These are phyloP conservation scores for Tuctoria greenei DNA, from an alignment of 176 grass and related monocot genomes.

Conservation along the genomic window DNA sequence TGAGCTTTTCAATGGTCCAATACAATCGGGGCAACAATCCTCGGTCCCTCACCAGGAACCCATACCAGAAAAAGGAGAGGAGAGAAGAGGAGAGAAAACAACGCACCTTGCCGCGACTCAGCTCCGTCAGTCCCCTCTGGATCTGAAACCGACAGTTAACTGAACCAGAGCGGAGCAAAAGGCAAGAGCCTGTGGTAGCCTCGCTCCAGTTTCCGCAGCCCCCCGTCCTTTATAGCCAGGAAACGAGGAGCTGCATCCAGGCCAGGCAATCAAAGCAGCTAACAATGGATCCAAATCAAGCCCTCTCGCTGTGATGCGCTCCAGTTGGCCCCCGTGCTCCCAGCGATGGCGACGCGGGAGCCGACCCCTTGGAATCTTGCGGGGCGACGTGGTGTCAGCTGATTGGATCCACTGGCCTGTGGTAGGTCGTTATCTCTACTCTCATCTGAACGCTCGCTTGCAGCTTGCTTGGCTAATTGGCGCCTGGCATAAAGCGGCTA, in stretches of 20 bases:
- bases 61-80: not conserved
- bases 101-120: slow-evolving; percentile 17
- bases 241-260: slow-evolving; percentile 36
- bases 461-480: not conserved
- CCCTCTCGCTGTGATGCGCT: slow-evolving; percentile 21
- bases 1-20: not conserved
- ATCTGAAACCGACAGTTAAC: slow-evolving; percentile 14
- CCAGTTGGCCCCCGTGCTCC: not conserved
- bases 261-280: not conserved
- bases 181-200: slow-evolving; percentile 27
- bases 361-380: slow-evolving; percentile 27
- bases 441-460: not conserved
- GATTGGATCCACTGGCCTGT: slow-evolving; percentile 3
- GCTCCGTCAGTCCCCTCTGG: not conserved
- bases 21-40: slow-evolving; percentile 5
- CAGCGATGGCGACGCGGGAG: slow-evolving; percentile 20
- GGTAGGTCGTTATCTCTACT: not conserved
- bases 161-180: not conserved
- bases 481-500: not conserved
- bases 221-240: slow-evolving; percentile 37
- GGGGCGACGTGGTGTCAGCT: slow-evolving; percentile 16
- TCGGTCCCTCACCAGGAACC: slow-evolving; percentile 6
- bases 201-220: slow-evolving; percentile 11
- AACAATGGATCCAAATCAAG: slow-evolving; percentile 1
- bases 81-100: not conserved